Base-by-base conservation (phyloP, 306 rosid species). In the Trifolium fragiferum region DNA sequence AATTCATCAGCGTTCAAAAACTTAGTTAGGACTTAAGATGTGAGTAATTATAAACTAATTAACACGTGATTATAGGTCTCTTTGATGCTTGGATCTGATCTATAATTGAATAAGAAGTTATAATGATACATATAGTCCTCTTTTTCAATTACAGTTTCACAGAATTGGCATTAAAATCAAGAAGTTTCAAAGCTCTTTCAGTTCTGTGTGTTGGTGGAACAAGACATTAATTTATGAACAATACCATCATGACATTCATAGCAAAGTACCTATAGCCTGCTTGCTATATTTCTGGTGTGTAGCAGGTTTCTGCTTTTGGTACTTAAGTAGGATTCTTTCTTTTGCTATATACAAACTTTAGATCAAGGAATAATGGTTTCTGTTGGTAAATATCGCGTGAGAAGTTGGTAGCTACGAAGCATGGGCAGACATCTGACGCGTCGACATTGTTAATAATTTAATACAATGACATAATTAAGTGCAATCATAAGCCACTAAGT, bases 291-390 rank as follows among this genome's bases (percentile, higher is more conserved):
- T 54, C 19, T 21, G 50, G 63, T 49, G 8, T 57, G 23, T n/a
- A 43, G 72, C 55, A 21, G 72, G 73, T 69, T 51, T 43, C 18
- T 75, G 63, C 18, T 69, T 60, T 53, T 25, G 58, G 27, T 47
- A 53, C 67, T 47, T 59, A 4, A 27, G 37, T 15, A 23, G 60
- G 37, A 75, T 74, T 66, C 62, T 25, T 57, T 25, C 16, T 57
- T 57, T 23, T 23, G n/a, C 37, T 23, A 23, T 57, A 23, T 23
- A 57, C 27, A 57, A 57, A 25, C 13, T 57, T 57, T 57, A 21
- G 2, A 10, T 44, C 15, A 12, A 0, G 49, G 15, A 43, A 44
- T 44, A 44, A 13, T 44, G 40, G 40, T 4, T 30, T 30, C 6
- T 30, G 33, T 30, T 30, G 6, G 33, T 30, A 30, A 30, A 30